Base-by-base conservation (phyloP, 2,329 filamentous ascomycete species). In the Trichoderma citrinoviride region DNA sequence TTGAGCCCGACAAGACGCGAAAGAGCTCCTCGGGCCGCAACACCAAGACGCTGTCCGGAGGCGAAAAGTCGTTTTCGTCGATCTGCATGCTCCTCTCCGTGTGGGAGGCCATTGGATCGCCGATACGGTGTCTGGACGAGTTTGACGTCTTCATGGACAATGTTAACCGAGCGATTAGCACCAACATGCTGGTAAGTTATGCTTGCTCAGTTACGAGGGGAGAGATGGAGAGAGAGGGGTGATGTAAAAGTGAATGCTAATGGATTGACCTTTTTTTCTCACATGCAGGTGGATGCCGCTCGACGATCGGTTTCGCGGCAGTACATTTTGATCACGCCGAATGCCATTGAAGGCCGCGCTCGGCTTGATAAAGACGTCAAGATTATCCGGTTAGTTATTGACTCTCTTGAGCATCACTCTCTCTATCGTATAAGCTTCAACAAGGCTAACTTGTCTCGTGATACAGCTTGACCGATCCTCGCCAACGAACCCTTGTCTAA, bases 81-180 rank as follows among this genome's bases (percentile, higher is more conserved):
- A 96, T 98, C 66, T 99, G 95, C 78, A 85, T 99, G 71, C 81
- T 99, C 62, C 83, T 99, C 37, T 87, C 93, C 2, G 89, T 99
- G 19, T 99, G 95, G 95, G 95, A 99, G 74, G 94, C 95, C 33
- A 99, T 99, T 90, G 94, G 95, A 12, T 96, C 93, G 19, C 94
- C 93, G 0, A 90, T 99, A 67, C 87, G 95, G 62, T 99, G 95
- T 73, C 82, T 99, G 61, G 95, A 99, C 77, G 95, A 99, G 77
- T 99, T 98, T 74, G 95, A 99, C 75, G 95, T 99, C 37, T 99
- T 97, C 82, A 99, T 99, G 95, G 95, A 99, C 77, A 92, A 90
- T 70, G 92, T 98, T 66, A 99, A 99, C 77, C 88, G 95, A 67
- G 92, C 91, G 64, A 91, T 96, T 70, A 96, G 92, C 74, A 97